Evolutionary conservation across 2,329 filamentous ascomycete genomes (phyloP).

Genomic region (Plenodomus biglobosus): DNA sequence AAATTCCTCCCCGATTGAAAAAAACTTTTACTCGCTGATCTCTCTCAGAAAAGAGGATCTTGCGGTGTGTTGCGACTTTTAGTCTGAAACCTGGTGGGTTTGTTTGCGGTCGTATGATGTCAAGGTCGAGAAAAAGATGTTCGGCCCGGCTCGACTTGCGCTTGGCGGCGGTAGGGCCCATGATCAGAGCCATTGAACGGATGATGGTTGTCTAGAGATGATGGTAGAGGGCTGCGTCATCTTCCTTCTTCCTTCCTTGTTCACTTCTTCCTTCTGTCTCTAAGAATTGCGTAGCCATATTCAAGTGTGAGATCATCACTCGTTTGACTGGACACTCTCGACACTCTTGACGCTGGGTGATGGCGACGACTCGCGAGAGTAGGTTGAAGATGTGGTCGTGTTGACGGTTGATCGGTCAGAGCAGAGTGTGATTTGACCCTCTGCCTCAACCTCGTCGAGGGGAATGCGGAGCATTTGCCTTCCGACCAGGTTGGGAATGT

Average conservation of each 20-base stretch:
- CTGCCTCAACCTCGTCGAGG: constrained; percentile 26
- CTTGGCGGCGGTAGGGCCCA: neutral
- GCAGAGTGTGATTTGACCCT: constrained; percentile 18
- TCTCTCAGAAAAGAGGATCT: neutral
- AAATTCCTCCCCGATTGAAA: neutral
- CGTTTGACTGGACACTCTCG: constrained; percentile 29
- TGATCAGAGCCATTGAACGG: neutral
- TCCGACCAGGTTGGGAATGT: constrained; percentile 45
- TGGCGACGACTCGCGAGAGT: constrained; percentile 28
- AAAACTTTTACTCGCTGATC: neutral
- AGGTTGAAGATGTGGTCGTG: constrained; percentile 13
- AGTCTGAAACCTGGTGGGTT: neutral
- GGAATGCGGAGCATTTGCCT: constrained; percentile 43
- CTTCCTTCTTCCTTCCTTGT: neutral
- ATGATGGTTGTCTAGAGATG: neutral
- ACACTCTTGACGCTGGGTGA: constrained; percentile 33
- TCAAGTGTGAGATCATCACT: constrained; percentile 14
- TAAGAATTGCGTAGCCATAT: neutral
- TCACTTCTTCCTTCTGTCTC: neutral
- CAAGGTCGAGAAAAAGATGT: neutral
- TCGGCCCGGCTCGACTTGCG: neutral
- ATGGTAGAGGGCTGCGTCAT: neutral
- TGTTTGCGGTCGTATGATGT: neutral
- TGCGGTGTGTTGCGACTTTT: neutral
- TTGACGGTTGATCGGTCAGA: constrained; percentile 18